These are phyloP conservation scores for Arthrinium phaeospermum DNA, from an alignment of 2,329 filamentous ascomycete genomes.

Conservation along the genomic window DNA sequence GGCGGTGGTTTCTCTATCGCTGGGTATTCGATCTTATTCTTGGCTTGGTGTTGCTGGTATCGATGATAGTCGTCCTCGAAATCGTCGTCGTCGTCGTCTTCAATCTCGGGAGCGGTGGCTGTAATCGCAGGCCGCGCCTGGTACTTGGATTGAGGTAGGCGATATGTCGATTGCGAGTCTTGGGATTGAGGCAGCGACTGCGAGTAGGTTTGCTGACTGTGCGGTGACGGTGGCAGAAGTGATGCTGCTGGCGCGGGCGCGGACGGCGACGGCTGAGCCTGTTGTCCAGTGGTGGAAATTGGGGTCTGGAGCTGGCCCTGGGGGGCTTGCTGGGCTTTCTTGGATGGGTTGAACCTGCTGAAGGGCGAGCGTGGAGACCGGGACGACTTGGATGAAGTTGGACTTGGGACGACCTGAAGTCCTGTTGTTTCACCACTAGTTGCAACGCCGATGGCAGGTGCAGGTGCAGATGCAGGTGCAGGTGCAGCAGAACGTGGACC, in stretches of 20 bases:
- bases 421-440: conserved; percentile 23
- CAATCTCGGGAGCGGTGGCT: background rate
- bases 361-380: conserved; percentile 41
- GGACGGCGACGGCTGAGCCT: conserved; percentile 25
- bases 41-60: conserved; percentile 20
- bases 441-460: conserved; percentile 16
- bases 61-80: conserved; percentile 21
- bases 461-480: background rate
- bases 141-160: conserved; percentile 24
- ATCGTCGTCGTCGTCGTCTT: conserved; percentile 23
- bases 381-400: conserved; percentile 36
- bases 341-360: conserved; percentile 37
- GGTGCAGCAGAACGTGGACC: conserved; percentile 8
- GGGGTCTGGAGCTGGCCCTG: conserved; percentile 23
- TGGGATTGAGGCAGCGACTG: conserved; percentile 18
- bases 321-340: conserved; percentile 26
- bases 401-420: conserved; percentile 35
- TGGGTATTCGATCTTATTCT: conserved; percentile 11
- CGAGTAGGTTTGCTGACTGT: conserved; percentile 7
- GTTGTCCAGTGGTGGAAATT: conserved; percentile 27
- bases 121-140: conserved; percentile 22
- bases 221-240: conserved; percentile 21
- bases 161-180: conserved; percentile 8
- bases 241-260: conserved; percentile 23
- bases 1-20: background rate